phyloP scores from a whole-genome alignment of 305 asterid species.

The Petunia hybrid region DNA sequence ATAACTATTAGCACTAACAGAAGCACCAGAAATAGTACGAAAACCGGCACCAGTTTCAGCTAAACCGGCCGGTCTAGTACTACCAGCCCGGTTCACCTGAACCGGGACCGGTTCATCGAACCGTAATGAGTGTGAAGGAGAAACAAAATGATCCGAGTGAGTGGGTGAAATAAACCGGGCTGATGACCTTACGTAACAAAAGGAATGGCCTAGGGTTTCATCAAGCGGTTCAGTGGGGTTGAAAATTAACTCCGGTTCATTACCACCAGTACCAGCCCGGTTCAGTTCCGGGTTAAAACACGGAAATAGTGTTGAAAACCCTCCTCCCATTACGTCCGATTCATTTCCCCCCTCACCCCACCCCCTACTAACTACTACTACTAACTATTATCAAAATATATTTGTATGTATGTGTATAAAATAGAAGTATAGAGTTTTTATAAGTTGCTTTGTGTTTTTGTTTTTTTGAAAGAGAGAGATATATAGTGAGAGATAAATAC shows the following conservation, averaged over 20 bases:
- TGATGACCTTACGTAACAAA: conserved; percentile 96
- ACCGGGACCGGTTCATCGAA: conserved; percentile 73
- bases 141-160: conserved; percentile 86
- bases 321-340: conserved; percentile 99
- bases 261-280: conserved; percentile 44
- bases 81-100: conserved; percentile 13
- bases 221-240: conserved; percentile 70
- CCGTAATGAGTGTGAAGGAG: conserved; percentile 93
- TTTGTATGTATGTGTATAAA: not conserved
- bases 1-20: conserved; percentile 85
- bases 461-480: conserved; percentile 24
- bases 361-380: not conserved
- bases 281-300: conserved; percentile 83
- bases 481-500: conserved; percentile 14
- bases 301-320: conserved; percentile 89
- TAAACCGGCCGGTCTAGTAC: conserved; percentile 53
- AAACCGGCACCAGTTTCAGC: conserved; percentile 72
- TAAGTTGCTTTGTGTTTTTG: not conserved
- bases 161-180: conserved; percentile 91
- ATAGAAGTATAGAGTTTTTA: not conserved
- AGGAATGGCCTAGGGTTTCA: conserved; percentile 98
- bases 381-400: not conserved
- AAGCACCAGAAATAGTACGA: conserved; percentile 94
- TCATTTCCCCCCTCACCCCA: conserved; percentile 64
- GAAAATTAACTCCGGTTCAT: conserved; percentile 69